Evolutionary conservation across 2,329 filamentous ascomycete genomes (phyloP), one percentile per base, ranked within the genome.

Genomic region (Talaromyces marneffei): DNA sequence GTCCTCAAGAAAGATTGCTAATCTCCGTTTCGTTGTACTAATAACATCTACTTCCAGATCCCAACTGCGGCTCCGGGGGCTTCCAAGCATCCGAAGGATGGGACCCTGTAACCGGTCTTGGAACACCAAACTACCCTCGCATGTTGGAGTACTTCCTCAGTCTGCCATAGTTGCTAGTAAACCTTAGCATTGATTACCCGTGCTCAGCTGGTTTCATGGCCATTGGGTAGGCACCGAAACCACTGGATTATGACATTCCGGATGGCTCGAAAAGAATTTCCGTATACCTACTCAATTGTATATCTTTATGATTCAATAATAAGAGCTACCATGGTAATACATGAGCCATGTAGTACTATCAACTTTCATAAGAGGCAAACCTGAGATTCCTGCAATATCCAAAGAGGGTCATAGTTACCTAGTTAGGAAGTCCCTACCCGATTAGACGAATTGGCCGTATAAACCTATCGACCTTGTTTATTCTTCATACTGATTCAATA

Each of bases 71-170:
- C 20, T 62, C 54, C 14, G 29, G 20, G 12, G 55, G 60, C 29
- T 62, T 54, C 23, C 55, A 62, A 31, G 54, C 60, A 27, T 62
- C 60, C 25, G 60, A 56, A 66, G 70, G 68, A 65, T 73, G 70
- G 71, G 71, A 72, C 57, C 71, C 70, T 0, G 69, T 66, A 6
- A 70, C 71, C 4, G 69, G 72, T 7, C 62, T 74, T 35, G 71
- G 71, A 23, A 72, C 71, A 23, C 72, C 70, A 2, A 62, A 54
- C 27, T 62, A 44, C 20, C 35, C 60, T 54, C 40, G 52, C n/a
- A 62, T 62, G 54, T 23, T 57, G 46, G 54, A 35, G 14, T 62
- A 53, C 35, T 62, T 62, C 46, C 54, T 58, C 23, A 58, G 60
- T 20, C 29, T 62, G 29, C 54, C 60, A 25, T 61, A 57, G 18